These are phyloP conservation scores for Cladobotryum mycophilum DNA, from an alignment of 2,329 filamentous ascomycete genomes.

Conservation along the genomic window DNA sequence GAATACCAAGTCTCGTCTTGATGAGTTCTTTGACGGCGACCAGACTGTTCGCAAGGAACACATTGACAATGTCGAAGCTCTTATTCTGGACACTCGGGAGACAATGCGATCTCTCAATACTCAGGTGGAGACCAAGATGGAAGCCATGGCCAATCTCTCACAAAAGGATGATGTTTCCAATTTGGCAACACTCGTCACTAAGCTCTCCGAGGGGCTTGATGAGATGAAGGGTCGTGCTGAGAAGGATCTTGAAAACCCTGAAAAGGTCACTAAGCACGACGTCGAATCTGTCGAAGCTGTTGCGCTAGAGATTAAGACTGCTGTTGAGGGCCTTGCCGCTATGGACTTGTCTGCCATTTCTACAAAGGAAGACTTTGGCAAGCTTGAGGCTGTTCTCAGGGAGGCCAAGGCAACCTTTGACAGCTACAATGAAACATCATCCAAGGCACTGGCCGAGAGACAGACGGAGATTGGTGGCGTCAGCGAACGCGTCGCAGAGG, in stretches of 20 bases:
- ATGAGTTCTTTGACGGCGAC: slow-evolving; percentile 70
- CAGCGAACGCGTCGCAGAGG: slow-evolving; percentile 69
- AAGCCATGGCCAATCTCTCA: slow-evolving; percentile 38
- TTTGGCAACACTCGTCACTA: slow-evolving; percentile 71
- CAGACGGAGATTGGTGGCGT: slow-evolving; percentile 77
- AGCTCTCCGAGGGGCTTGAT: slow-evolving; percentile 69
- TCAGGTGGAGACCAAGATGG: slow-evolving; percentile 53
- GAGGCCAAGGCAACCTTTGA: slow-evolving; percentile 65
- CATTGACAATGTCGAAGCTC: slow-evolving; percentile 57
- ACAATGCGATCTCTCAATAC: slow-evolving; percentile 59
- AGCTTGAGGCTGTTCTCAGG: slow-evolving; percentile 61
- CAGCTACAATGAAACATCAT: slow-evolving; percentile 63
- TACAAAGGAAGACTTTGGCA: slow-evolving; percentile 63
- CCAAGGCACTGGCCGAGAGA: slow-evolving; percentile 75
- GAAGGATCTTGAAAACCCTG: slow-evolving; percentile 48
- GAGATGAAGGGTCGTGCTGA: slow-evolving; percentile 59
- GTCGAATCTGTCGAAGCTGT: slow-evolving; percentile 74
- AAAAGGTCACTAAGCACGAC: slow-evolving; percentile 72
- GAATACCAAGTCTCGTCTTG: slow-evolving; percentile 82
- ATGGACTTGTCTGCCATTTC: slow-evolving; percentile 66
- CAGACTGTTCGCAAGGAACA: slow-evolving; percentile 62
- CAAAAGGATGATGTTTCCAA: slow-evolving; percentile 73
- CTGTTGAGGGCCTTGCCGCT: slow-evolving; percentile 66
- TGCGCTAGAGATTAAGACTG: slow-evolving; percentile 77
- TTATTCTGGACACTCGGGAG: slow-evolving; percentile 69